These are phyloP conservation scores for Saitozyma podzolica DNA, from an alignment of 768 basidiomycete genomes.

Conservation along the genomic window DNA sequence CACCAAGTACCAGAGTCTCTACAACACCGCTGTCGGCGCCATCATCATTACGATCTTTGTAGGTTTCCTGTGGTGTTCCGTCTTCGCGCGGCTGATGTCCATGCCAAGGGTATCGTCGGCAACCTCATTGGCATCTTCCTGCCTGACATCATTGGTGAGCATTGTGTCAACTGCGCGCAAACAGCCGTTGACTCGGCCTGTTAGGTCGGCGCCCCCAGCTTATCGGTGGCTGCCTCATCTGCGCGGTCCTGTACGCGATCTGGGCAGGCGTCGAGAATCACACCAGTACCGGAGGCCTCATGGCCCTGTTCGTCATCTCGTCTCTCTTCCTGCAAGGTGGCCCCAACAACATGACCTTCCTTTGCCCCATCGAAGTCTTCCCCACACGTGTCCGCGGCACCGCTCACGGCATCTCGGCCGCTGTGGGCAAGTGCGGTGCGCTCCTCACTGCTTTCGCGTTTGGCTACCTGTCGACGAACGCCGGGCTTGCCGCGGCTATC, in stretches of 20 bases:
- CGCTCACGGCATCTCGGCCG: slow-evolving; percentile 75
- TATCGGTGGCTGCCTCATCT: slow-evolving; percentile 55
- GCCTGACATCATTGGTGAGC: slow-evolving; percentile 27
- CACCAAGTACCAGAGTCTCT: slow-evolving; percentile 65
- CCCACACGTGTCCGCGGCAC: slow-evolving; percentile 72
- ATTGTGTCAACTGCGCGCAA: no score
- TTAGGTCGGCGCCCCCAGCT: slow-evolving; percentile 4
- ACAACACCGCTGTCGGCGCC: slow-evolving; percentile 67
- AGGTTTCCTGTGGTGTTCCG: background rate
- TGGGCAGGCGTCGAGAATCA: slow-evolving; percentile 63
- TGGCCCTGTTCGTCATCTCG: slow-evolving; percentile 70
- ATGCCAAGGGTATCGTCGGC: slow-evolving; percentile 66
- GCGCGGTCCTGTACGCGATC: slow-evolving; percentile 68
- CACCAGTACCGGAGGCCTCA: slow-evolving; percentile 64
- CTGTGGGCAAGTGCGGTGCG: slow-evolving; percentile 71
- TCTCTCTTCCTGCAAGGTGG: slow-evolving; percentile 56
- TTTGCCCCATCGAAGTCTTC: slow-evolving; percentile 78
- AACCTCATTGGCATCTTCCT: slow-evolving; percentile 65
- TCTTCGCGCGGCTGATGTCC: background rate
- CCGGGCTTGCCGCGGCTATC: slow-evolving; percentile 66
- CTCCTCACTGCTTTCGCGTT: slow-evolving; percentile 75
- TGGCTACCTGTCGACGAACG: slow-evolving; percentile 62
- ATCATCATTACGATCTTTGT: slow-evolving; percentile 61
- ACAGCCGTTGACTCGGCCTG: no score
- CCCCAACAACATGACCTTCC: slow-evolving; percentile 64